Evolutionary conservation across 2,329 filamentous ascomycete genomes (phyloP).

Genomic region (Sporothrix mexicana): DNA sequence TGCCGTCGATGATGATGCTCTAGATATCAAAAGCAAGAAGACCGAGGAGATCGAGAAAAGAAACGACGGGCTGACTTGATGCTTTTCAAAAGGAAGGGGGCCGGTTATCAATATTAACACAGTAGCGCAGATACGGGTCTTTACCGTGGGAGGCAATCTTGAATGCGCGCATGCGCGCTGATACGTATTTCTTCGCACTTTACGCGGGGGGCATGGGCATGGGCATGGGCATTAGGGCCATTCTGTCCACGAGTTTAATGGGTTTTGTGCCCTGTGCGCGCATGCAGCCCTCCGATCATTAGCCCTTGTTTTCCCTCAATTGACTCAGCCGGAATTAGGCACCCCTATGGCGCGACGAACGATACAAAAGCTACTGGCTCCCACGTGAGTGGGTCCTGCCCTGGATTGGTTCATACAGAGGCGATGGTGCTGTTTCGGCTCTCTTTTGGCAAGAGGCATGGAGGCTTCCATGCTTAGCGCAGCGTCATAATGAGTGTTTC

Average conservation of each 20-base stretch:
- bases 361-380: not conserved
- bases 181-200: not conserved
- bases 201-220: not conserved
- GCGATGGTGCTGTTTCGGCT: not conserved
- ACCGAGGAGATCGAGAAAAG: not conserved
- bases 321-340: slow-evolving; percentile 29
- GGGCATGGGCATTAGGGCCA: slow-evolving; percentile 1
- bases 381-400: slow-evolving; percentile 22
- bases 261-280: slow-evolving; percentile 19
- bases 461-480: not conserved
- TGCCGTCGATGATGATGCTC: not conserved
- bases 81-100: not conserved
- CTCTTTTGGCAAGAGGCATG: not conserved
- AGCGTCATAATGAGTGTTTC: slow-evolving; percentile 8
- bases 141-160: not conserved
- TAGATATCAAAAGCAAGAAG: not conserved
- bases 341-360: slow-evolving; percentile 20
- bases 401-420: slow-evolving; percentile 11
- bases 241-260: not conserved
- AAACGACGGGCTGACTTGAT: not conserved
- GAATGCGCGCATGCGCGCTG: not conserved
- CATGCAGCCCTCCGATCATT: not conserved
- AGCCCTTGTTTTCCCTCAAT: not conserved
- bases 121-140: slow-evolving; percentile 15
- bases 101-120: slow-evolving; percentile 7